Conservation (phyloP, 148 eudicot species). For the Heliosperma pusillum region DNA sequence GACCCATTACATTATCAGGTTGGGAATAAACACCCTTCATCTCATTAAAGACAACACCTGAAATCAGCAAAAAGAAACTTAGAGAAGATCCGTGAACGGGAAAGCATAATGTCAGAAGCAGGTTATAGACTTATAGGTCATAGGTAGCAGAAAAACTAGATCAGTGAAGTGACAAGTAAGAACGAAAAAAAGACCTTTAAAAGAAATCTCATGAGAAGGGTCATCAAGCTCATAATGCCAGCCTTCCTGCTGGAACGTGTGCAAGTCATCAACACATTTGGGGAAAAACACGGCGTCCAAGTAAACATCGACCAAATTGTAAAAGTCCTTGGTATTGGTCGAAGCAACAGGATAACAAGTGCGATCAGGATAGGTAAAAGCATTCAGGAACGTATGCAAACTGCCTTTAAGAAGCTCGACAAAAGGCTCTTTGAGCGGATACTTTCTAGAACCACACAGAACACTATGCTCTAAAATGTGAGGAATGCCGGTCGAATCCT, state of each 20-base stretch:
- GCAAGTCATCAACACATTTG: constrained; percentile 74
- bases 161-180: neutral
- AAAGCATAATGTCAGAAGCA: too few species aligned
- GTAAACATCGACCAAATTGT: constrained; percentile 96
- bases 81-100: neutral
- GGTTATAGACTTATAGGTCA: too few species aligned
- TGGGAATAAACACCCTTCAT: constrained; percentile 99
- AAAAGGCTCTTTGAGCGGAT: constrained; percentile 95
- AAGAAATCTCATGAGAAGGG: constrained; percentile 76
- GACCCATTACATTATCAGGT: constrained; percentile 86
- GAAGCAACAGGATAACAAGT: constrained; percentile 99
- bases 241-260: constrained; percentile 97
- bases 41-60: constrained; percentile 99
- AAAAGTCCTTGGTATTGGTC: constrained; percentile 95
- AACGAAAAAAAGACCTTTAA: constrained; percentile 20
- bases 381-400: constrained; percentile 88
- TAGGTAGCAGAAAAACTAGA: neutral
- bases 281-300: constrained; percentile 98
- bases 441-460: constrained; percentile 95
- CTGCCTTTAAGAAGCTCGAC: constrained; percentile 97
- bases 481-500: constrained; percentile 97
- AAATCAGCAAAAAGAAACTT: neutral
- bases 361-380: constrained; percentile 97
- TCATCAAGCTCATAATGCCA: constrained; percentile 98
- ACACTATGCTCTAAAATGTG: constrained; percentile 98